Base-by-base conservation (phyloP, 192 early-diverging fungal genomes). In the Coemansia sp. region DNA sequence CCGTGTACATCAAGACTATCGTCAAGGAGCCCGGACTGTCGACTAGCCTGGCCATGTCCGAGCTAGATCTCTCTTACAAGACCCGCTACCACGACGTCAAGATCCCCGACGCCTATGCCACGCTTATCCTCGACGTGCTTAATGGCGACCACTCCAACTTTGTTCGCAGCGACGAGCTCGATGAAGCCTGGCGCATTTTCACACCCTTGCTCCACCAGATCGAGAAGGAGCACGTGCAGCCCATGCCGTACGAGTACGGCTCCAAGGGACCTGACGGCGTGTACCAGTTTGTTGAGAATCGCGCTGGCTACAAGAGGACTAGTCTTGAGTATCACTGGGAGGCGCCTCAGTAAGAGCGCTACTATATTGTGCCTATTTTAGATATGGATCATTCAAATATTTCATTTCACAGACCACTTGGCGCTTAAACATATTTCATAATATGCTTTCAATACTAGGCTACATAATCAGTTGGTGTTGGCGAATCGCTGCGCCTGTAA, bases 41-140 rank as follows among this genome's bases (percentile, higher is more conserved):
- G 14, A 86, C 87, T 68, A 85, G 88, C 57, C 86, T 91, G 48
- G 86, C 89, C 58, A 91, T 93, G 69, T 92, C 93, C 8, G 96
- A 98, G 74, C 86, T 98, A 17, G 95, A 98, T 76, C 83, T 98
- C 29, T 89, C 92, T 0, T 98, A 98, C 84, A 83, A 87, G 41
- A 87, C 88, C 46, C 90, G 96, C 38, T 98, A 94, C 80, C 85
- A 87, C 21, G 90, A 91, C 55, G 73, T 90, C 23, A 88, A 89
- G 76, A 98, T 98, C 67, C 96, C 96, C 17, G 96, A 98, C 70
- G 96, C 96, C 7, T 98, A 98, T 83, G 95, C 96, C 73, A 87
- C 93, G 10, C 82, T 98, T 60, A 92, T 98, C 60, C 84, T 97
- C 25, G 96, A 97, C 70, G 89, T 91, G 1, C 73, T 98, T 21